Evolutionary conservation across 805 yeast species (phyloP), one percentile per base, ranked within the genome.

Genomic region (Candida sakaeoensis): DNA sequence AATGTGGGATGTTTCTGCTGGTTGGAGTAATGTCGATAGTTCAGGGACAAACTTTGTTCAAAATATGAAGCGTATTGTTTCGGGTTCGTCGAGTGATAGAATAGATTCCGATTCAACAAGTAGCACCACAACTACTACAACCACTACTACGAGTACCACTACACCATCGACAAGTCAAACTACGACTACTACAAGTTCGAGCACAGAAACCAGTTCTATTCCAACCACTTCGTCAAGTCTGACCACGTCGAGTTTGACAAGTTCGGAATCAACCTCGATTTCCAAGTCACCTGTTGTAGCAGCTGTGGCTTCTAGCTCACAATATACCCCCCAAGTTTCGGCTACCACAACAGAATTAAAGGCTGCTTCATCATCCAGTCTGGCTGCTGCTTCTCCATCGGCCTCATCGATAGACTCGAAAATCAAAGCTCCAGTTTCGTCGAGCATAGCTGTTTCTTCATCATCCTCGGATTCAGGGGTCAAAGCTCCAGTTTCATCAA

Each of bases 1-100:
- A 74, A 65, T 89, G 45, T 90, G 98, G 97, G 95, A 88, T 50
- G 85, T 88, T 12, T 69, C 82, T 8, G 78, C 77, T 47, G 76
- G 76, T 14, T 54, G 50, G 49, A 43, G 48, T 10, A 59, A 59
- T 40, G 48, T 45, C 18, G 50, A 52, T 13, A 16, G 24, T 16
- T 36, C 43, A 32, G 60, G 62, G 22, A 41, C 33, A 8, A 53
- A 46, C 18, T 60, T 46, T 46, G 55, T 51, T 13, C 44, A 71
- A 23, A 65, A 61, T 28, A 54, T 79, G 58, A 75, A 75, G 55
- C 43, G 56, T 19, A 53, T 73, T 31, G 56, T 78, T 47, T 57
- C 55, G 10, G 52, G 50, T 26, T 36, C 51, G 28, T 42, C 24
- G 21, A n/a, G 8, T 15, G 19, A 5, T 8, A 10, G 4, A 4